phyloP scores from a whole-genome alignment of 2,329 filamentous ascomycete genomes.

The Xylaria sp. region DNA sequence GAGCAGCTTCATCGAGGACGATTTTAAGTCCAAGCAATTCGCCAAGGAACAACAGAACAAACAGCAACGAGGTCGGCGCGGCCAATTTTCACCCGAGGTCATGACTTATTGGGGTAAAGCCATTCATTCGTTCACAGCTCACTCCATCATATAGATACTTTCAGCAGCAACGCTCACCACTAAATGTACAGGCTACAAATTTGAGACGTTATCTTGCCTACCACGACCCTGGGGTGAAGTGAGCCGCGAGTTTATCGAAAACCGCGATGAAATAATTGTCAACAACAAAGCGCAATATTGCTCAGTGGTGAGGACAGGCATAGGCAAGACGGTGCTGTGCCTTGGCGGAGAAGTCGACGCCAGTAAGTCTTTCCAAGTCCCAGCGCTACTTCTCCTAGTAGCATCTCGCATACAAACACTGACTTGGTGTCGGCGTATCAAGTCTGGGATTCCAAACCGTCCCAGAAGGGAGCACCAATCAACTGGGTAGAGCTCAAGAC shows the following conservation, averaged over 20 bases:
- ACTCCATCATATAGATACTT: not conserved
- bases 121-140: not conserved
- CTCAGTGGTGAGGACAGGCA: slow-evolving; percentile 88
- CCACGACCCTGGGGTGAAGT: slow-evolving; percentile 79
- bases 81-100: slow-evolving; percentile 72
- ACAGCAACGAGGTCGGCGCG: slow-evolving; percentile 59
- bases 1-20: slow-evolving; percentile 89
- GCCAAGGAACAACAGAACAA: slow-evolving; percentile 68
- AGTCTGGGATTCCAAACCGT: slow-evolving; percentile 88
- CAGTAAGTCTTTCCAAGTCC: slow-evolving; percentile 60
- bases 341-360: slow-evolving; percentile 95
- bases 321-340: slow-evolving; percentile 79
- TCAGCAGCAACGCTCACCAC: slow-evolving; percentile 14
- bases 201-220: slow-evolving; percentile 85
- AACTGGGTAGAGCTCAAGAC: slow-evolving; percentile 98
- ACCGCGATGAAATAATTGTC: slow-evolving; percentile 75
- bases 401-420: slow-evolving; percentile 16
- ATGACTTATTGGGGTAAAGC: slow-evolving; percentile 90
- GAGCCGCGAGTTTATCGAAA: slow-evolving; percentile 80
- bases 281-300: slow-evolving; percentile 96
- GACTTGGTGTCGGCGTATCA: not conserved
- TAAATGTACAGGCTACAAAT: slow-evolving; percentile 83
- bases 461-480: slow-evolving; percentile 71
- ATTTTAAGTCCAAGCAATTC: slow-evolving; percentile 77
- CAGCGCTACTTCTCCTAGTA: not conserved